Evolutionary conservation across 768 basidiomycete genomes (phyloP).

Genomic region (Tulasnella sp.): DNA sequence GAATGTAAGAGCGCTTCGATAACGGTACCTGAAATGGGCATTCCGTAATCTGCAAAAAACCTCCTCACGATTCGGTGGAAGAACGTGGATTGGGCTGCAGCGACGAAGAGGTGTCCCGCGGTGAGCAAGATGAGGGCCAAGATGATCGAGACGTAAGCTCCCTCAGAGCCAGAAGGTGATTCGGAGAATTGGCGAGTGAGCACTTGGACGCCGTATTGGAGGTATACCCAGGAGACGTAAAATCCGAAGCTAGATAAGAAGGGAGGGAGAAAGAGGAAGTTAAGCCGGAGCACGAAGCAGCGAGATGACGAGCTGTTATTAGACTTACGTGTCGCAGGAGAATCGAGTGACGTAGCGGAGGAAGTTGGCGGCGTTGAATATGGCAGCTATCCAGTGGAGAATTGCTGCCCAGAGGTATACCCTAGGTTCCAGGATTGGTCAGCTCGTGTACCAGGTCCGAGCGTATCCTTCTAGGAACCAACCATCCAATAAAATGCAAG

Average conservation of each 20-base stretch:
- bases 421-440: not conserved
- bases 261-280: not conserved
- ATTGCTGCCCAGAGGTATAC: constrained; percentile 88
- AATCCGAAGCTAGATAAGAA: constrained; percentile 53
- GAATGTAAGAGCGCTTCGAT: too few species aligned
- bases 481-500: constrained; percentile 81
- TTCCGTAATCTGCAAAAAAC: constrained; percentile 80
- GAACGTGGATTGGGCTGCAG: constrained; percentile 51
- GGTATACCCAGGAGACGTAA: constrained; percentile 81
- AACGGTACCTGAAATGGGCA: constrained; percentile 57
- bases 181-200: constrained; percentile 59
- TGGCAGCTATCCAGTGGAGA: constrained; percentile 72
- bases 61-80: constrained; percentile 68
- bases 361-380: constrained; percentile 71
- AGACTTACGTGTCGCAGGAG: constrained; percentile 63
- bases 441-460: too few species aligned
- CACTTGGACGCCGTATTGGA: constrained; percentile 84
- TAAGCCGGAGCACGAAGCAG: not conserved
- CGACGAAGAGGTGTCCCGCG: constrained; percentile 64
- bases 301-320: too few species aligned
- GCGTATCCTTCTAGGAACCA: too few species aligned
- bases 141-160: constrained; percentile 56
- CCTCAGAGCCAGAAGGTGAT: constrained; percentile 31
- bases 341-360: constrained; percentile 82
- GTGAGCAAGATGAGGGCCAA: constrained; percentile 72